Conservation (phyloP, 1,139 yeast genomes). For the Sugiyamaella novakii region DNA sequence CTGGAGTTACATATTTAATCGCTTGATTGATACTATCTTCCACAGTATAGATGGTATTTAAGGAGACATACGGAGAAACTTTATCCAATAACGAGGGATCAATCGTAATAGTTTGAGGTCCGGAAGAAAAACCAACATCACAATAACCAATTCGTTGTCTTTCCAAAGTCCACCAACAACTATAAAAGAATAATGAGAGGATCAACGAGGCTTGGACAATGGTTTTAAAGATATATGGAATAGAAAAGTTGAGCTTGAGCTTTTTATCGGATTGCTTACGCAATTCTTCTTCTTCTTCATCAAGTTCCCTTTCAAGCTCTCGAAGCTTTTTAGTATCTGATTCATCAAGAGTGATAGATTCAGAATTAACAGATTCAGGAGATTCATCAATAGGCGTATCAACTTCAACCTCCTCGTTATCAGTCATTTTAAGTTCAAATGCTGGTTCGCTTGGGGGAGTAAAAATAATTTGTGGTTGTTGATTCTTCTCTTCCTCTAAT, state of each 20-base stretch:
- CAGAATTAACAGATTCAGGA: slow-evolving; percentile 9
- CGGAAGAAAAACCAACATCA: slow-evolving; percentile 35
- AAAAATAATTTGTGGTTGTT: background rate
- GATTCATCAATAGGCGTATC: slow-evolving; percentile 9
- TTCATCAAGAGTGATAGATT: background rate
- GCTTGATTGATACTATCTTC: slow-evolving; percentile 22
- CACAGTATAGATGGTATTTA: slow-evolving; percentile 9
- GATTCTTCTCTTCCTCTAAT: slow-evolving; percentile 9
- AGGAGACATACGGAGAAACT: slow-evolving; percentile 20
- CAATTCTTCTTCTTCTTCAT: slow-evolving; percentile 17
- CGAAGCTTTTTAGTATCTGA: slow-evolving; percentile 8
- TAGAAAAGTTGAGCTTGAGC: slow-evolving; percentile 11
- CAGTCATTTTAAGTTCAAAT: background rate
- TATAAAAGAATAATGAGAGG: slow-evolving; percentile 27
- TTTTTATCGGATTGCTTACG: slow-evolving; percentile 19
- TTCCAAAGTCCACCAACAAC: slow-evolving; percentile 40
- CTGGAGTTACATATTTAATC: slow-evolving; percentile 52
- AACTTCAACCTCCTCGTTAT: slow-evolving; percentile 13
- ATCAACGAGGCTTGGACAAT: slow-evolving; percentile 18
- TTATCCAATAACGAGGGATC: slow-evolving; percentile 1
- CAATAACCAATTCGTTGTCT: slow-evolving; percentile 43
- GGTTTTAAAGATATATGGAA: slow-evolving; percentile 1
- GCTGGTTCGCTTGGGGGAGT: background rate
- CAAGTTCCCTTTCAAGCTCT: slow-evolving; percentile 18
- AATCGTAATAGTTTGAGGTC: slow-evolving; percentile 1